These are phyloP conservation scores for Dactylis glomerata DNA, from an alignment of 176 grass and related monocot genomes.

Conservation along the genomic window DNA sequence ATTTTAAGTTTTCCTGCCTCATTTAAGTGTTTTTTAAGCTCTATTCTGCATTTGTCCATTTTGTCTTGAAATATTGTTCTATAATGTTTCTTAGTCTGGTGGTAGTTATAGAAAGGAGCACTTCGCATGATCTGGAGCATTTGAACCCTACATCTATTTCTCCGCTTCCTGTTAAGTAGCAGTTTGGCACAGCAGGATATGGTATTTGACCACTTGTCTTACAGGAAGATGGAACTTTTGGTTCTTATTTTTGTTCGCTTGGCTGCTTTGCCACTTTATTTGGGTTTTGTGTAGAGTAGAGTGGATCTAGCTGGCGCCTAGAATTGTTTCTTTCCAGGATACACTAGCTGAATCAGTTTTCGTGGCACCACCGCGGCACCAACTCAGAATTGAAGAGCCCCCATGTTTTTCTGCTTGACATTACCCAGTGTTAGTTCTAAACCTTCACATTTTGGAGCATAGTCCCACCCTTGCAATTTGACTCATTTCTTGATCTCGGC, in stretches of 20 bases:
- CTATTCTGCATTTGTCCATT: background rate
- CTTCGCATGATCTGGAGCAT: background rate
- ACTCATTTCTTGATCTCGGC: background rate
- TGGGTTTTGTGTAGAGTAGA: background rate
- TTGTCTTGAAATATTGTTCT: background rate
- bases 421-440: background rate
- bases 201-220: background rate
- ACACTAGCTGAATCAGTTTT: background rate
- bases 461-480: background rate
- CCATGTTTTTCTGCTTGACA: background rate
- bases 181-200: background rate
- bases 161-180: background rate
- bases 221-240: background rate
- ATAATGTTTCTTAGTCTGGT: background rate
- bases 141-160: background rate
- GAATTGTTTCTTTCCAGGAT: background rate
- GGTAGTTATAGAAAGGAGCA: background rate
- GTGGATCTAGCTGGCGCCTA: background rate
- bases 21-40: background rate
- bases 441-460: background rate
- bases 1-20: too few species aligned
- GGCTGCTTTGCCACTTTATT: background rate
- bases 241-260: background rate
- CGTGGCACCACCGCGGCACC: too few species aligned
- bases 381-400: too few species aligned